phyloP scores from a whole-genome alignment of 371 early-diverging fungal genomes.

The Phascolomyces articulosus region DNA sequence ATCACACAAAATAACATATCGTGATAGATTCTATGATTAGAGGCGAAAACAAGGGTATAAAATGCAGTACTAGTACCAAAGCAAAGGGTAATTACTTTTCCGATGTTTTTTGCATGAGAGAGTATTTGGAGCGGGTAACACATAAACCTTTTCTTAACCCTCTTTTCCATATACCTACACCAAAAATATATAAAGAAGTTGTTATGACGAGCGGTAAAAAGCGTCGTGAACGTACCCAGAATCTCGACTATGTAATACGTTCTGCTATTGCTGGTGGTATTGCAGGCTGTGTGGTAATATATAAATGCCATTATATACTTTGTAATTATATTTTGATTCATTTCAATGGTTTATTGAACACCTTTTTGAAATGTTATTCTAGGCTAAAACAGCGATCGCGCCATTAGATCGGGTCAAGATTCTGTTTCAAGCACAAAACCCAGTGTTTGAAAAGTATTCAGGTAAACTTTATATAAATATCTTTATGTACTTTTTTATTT shows the following conservation, averaged over 20 bases:
- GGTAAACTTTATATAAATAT: too few species aligned
- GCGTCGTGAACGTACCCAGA: constrained; percentile 28
- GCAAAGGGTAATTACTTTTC: too few species aligned
- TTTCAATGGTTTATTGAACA: too few species aligned
- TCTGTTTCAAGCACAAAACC: constrained; percentile 93
- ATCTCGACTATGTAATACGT: constrained; percentile 47
- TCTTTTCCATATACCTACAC: neutral
- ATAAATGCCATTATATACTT: neutral
- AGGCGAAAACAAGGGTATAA: too few species aligned
- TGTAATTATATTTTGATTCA: neutral
- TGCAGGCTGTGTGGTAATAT: constrained; percentile 55
- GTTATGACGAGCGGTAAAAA: neutral
- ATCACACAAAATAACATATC: too few species aligned
- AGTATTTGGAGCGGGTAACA: too few species aligned
- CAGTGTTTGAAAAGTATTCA: constrained; percentile 82
- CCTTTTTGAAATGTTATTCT: neutral
- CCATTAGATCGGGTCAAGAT: constrained; percentile 98
- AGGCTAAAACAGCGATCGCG: constrained; percentile 93
- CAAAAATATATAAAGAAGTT: too few species aligned
- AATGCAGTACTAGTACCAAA: too few species aligned
- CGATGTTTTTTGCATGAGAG: too few species aligned
- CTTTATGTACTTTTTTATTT: neutral
- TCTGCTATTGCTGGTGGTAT: constrained; percentile 57
- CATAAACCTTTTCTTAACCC: too few species aligned
- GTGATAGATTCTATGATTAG: too few species aligned